phyloP scores from a whole-genome alignment of 2,329 filamentous ascomycete species.

The Aspergillus sp. region DNA sequence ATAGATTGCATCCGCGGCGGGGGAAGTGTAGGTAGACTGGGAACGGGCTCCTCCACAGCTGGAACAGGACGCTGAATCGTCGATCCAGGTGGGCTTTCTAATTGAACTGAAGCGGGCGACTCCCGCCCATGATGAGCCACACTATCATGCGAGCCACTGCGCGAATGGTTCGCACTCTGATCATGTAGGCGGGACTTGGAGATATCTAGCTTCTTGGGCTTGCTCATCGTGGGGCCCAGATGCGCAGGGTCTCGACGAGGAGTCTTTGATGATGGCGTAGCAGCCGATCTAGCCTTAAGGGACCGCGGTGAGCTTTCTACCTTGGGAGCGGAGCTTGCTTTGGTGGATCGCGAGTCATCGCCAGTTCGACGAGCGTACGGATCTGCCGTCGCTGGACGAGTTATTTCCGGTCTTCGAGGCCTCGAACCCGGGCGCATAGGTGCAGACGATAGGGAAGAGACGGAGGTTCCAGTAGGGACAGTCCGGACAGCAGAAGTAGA shows the following conservation, averaged over 20 bases:
- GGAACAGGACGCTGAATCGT: neutral
- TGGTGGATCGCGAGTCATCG: constrained; percentile 42
- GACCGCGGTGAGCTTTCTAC: constrained; percentile 15
- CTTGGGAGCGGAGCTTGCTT: constrained; percentile 18
- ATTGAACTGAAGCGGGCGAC: constrained; percentile 16
- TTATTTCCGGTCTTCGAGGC: constrained; percentile 31
- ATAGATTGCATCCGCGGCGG: neutral
- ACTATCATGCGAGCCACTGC: constrained; percentile 19
- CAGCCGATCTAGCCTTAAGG: constrained; percentile 21
- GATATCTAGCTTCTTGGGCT: constrained; percentile 27
- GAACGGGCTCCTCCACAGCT: neutral
- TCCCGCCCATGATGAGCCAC: constrained; percentile 40
- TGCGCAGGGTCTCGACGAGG: constrained; percentile 19
- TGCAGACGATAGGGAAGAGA: constrained; percentile 50
- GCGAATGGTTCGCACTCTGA: constrained; percentile 19
- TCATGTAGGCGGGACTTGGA: constrained; percentile 23
- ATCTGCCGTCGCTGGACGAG: constrained; percentile 29
- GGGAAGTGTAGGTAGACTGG: neutral
- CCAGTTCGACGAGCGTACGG: constrained; percentile 39
- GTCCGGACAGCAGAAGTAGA: constrained; percentile 20
- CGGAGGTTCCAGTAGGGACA: constrained; percentile 29
- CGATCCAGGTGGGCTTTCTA: constrained; percentile 14
- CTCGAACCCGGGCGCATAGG: constrained; percentile 47
- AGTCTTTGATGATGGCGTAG: constrained; percentile 26
- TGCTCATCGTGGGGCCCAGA: constrained; percentile 24